Evolutionary conservation across 1,139 yeast species (phyloP), one percentile per base, ranked within the genome.

Genomic region (Saccharomycopsis crataegensis): DNA sequence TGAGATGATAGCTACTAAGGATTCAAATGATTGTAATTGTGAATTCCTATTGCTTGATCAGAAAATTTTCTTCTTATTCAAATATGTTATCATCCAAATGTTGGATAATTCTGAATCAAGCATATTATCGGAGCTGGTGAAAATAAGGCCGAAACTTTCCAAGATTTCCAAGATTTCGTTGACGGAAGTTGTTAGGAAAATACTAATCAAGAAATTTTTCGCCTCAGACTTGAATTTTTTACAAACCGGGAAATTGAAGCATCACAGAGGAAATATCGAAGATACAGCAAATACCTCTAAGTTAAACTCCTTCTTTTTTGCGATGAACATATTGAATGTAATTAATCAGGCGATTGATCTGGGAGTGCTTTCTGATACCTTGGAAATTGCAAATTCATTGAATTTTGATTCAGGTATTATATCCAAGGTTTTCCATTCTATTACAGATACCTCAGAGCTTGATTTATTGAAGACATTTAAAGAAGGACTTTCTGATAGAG

Each of bases 111-210:
- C 14, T 33, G 11, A 17, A 14, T 12, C 12, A 14, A 12, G 34
- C 14, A 22, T 37, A 12, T 31, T 47, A 28, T 12, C 12, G 3
- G 31, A 47, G 12, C 16, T 14, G 8, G 16, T 6, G 36, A 47
- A 9, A 22, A 22, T 22, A 22, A 22, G 28, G 17, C 50, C 43
- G 3, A 50, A 45, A 37, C 12, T 50, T n/a, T 44, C 49, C 33
- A 50, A 50, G 14, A 33, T 50, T 8, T 43, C 49, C 16, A 37
- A 14, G 12, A 14, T 40, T 6, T 32, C 49, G n/a, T 45, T 50
- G 52, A 14, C n/a, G 7, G 52, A 49, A 33, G 42, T 49, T 28
- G 16, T 49, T n/a, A 34, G 37, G n/a, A n/a, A 38, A 17, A 16
- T 47, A 28, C 16, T 37, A 31, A 12, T 37, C n/a, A 22, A 33